Conservation (phyloP, 441 rosid species). For the Lepidium campestre region DNA sequence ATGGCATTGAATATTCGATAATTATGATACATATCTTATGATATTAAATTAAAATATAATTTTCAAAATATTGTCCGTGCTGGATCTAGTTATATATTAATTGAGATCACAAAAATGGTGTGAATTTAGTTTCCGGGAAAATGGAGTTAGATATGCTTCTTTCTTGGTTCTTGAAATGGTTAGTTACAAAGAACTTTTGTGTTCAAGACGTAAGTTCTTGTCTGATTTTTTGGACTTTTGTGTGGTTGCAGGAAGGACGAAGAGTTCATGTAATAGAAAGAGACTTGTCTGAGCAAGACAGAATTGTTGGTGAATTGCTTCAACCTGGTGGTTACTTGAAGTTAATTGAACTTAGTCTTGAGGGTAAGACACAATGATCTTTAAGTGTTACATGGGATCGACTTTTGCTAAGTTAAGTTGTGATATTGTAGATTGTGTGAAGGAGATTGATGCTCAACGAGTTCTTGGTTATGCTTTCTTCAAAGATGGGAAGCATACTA, state of each 20-base stretch:
- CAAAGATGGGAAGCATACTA: slow-evolving; percentile 26
- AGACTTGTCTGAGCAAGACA: slow-evolving; percentile 31
- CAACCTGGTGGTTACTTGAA: slow-evolving; percentile 40
- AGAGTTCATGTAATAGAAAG: slow-evolving; percentile 36
- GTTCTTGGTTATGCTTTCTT: slow-evolving; percentile 31
- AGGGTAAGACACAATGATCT: slow-evolving; percentile 13
- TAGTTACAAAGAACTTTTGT: too few relatives aligned
- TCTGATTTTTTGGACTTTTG: background rate
- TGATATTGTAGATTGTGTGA: slow-evolving; percentile 32
- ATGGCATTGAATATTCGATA: too few relatives aligned
- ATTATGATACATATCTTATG: too few relatives aligned
- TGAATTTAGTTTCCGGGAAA: too few relatives aligned
- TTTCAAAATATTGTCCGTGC: too few relatives aligned
- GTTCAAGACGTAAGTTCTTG: background rate
- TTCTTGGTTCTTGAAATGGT: too few relatives aligned
- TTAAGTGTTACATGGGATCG: background rate
- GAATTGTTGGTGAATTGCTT: slow-evolving; percentile 38
- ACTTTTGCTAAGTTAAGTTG: background rate
- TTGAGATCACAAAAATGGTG: too few relatives aligned
- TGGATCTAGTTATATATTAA: too few relatives aligned
- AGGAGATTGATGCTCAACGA: slow-evolving; percentile 29
- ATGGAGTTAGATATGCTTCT: too few relatives aligned
- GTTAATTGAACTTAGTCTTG: slow-evolving; percentile 29
- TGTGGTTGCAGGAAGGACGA: slow-evolving; percentile 27
- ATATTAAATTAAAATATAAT: too few relatives aligned